Percentiles rank a stretch among this genome's conserved stretches.
Evolutionary conservation across 1,284 basidiomycete species (phyloP).

Genomic region (Xanthoconium separans): DNA sequence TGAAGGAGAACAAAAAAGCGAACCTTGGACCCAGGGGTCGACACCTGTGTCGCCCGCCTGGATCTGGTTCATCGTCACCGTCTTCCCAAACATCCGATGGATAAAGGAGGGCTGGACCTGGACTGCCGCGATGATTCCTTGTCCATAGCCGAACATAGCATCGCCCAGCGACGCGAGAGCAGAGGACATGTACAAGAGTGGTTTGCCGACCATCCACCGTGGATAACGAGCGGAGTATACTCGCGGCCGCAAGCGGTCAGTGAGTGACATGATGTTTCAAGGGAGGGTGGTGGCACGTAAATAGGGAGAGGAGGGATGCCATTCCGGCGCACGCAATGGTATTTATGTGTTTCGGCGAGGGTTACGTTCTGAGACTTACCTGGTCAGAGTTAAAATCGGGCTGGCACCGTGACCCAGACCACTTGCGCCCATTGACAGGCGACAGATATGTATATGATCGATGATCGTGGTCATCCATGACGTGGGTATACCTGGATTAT

Average conservation of each 20-base stretch:
- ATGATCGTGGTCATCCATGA: background rate
- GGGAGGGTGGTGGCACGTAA: slow-evolving; percentile 7
- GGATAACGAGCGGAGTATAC: slow-evolving; percentile 48
- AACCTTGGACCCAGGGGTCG: slow-evolving; percentile 48
- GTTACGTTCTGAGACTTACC: slow-evolving; percentile 15
- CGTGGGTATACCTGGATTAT: background rate
- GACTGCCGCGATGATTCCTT: slow-evolving; percentile 50
- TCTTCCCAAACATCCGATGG: slow-evolving; percentile 44
- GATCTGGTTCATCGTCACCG: slow-evolving; percentile 44
- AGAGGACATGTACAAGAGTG: slow-evolving; percentile 49
- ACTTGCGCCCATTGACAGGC: background rate
- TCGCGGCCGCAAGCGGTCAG: slow-evolving; percentile 33
- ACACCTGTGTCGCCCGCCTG: slow-evolving; percentile 43
- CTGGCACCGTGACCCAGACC: background rate
- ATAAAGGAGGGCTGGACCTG: slow-evolving; percentile 55
- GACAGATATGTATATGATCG: background rate
- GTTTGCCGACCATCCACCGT: slow-evolving; percentile 49
- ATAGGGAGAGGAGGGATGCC: background rate
- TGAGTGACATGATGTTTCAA: slow-evolving; percentile 24
- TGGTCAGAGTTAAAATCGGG: slow-evolving; percentile 20
- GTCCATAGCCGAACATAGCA: slow-evolving; percentile 56
- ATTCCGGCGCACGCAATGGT: slow-evolving; percentile 2
- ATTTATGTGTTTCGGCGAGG: slow-evolving; percentile 22
- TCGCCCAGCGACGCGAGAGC: slow-evolving; percentile 54
- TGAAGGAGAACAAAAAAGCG: slow-evolving; percentile 6